Evolutionary conservation across 163 green algal species (phyloP).

Genomic region (Chlorella variabilis): DNA sequence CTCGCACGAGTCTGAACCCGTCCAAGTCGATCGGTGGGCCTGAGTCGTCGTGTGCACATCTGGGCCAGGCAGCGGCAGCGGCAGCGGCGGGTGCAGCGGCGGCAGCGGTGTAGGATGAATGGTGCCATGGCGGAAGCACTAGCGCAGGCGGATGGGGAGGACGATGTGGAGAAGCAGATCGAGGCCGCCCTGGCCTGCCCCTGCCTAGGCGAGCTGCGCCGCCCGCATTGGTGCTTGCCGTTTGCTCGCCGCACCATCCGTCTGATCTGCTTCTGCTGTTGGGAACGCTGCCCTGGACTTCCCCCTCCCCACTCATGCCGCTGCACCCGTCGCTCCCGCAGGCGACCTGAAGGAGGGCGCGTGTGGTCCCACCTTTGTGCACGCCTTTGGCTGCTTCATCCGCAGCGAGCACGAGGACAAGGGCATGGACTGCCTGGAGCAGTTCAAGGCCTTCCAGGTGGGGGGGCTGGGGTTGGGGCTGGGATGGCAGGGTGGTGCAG

Average conservation of each 20-base stretch:
- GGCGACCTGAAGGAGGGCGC: constrained; percentile 53
- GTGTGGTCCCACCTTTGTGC: constrained; percentile 44
- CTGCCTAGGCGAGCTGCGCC: constrained; percentile 42
- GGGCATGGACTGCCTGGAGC: constrained; percentile 46
- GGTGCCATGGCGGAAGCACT: constrained; percentile 25
- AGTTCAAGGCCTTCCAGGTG: constrained; percentile 56
- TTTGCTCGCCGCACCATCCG: no score
- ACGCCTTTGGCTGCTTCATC: constrained; percentile 55
- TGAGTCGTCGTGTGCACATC: no score
- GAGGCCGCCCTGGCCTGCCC: constrained; percentile 52
- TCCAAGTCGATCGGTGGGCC: no score
- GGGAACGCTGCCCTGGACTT: neutral
- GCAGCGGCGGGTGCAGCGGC: no score
- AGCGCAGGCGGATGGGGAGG: constrained; percentile 19
- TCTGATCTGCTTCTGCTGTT: neutral
- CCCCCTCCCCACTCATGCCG: neutral
- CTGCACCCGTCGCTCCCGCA: no score
- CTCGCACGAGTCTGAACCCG: no score
- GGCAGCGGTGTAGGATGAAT: no score
- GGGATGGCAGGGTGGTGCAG: neutral
- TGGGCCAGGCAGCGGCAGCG: no score
- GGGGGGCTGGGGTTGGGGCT: neutral
- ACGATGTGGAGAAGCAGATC: constrained; percentile 55
- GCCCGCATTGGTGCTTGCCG: no score
- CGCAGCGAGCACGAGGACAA: constrained; percentile 51